Evolutionary conservation across 1,139 yeast species (phyloP).

Genomic region (Magnusiomyces sp.): DNA sequence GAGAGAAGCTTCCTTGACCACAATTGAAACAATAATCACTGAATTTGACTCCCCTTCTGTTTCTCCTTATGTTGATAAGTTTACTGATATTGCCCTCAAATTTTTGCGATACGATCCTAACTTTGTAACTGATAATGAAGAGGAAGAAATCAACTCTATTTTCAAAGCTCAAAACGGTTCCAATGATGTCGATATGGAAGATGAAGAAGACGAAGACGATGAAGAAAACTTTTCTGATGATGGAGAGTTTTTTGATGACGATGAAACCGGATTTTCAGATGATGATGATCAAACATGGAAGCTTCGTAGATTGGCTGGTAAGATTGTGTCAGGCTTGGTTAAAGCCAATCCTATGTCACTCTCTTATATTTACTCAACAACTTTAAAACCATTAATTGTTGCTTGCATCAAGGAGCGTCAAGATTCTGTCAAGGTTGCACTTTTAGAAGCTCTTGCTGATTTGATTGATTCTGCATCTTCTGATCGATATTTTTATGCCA

Average conservation of each 20-base stretch:
- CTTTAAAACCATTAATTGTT: slow-evolving; percentile 26
- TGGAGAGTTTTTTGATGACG: slow-evolving; percentile 37
- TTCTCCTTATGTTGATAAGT: slow-evolving; percentile 27
- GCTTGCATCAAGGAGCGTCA: slow-evolving; percentile 32
- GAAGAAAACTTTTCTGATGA: slow-evolving; percentile 39
- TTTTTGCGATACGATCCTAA: slow-evolving; percentile 57
- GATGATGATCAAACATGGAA: slow-evolving; percentile 66
- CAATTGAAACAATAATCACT: slow-evolving; percentile 27
- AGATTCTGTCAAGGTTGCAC: slow-evolving; percentile 33
- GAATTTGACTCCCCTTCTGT: slow-evolving; percentile 18
- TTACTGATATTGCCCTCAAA: slow-evolving; percentile 32
- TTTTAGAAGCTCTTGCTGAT: slow-evolving; percentile 26
- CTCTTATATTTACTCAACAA: slow-evolving; percentile 20
- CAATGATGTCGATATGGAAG: slow-evolving; percentile 14
- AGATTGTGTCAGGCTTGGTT: slow-evolving; percentile 38
- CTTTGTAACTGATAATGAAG: slow-evolving; percentile 34
- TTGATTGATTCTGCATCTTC: slow-evolving; percentile 25
- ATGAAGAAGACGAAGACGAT: slow-evolving; percentile 29
- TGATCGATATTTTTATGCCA: slow-evolving; percentile 22
- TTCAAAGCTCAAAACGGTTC: slow-evolving; percentile 22
- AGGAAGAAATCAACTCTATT: slow-evolving; percentile 32
- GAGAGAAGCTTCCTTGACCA: slow-evolving; percentile 27
- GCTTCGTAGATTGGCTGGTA: slow-evolving; percentile 49
- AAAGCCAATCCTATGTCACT: slow-evolving; percentile 29
- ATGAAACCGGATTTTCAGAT: slow-evolving; percentile 21